A percentile compares a stretch with the other conserved stretches of the same genome.
These are phyloP conservation scores for Aristolochia fimbriata DNA, from an alignment of 164 flowering plant species.

Conservation along the genomic window DNA sequence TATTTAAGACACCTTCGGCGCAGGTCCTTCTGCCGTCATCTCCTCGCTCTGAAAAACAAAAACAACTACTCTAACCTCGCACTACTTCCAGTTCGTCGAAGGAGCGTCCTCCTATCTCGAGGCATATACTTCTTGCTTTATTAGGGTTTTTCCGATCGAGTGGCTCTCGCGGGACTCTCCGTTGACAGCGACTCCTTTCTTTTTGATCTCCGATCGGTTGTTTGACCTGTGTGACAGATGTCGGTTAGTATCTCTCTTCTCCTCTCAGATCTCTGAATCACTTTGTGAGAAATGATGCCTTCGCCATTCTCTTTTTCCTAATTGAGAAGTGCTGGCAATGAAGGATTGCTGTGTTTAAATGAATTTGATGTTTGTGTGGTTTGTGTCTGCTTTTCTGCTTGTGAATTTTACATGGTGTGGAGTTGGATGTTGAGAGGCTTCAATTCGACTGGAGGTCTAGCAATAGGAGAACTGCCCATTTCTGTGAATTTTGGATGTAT, in stretches of 20 bases:
- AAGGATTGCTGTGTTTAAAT: background rate
- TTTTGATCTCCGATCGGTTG: background rate
- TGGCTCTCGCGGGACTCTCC: background rate
- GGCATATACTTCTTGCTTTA: background rate
- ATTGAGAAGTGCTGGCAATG: background rate
- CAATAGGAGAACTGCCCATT: no score
- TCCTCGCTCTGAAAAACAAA: no score
- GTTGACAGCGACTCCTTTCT: background rate
- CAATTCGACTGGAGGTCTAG: no score
- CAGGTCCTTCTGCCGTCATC: no score
- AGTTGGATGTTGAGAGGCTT: no score
- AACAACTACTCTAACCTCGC: no score
- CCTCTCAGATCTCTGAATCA: background rate
- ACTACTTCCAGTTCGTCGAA: no score
- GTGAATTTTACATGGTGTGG: no score
- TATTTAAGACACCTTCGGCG: no score
- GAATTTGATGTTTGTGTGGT: no score
- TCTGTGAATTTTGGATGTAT: no score
- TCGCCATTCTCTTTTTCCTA: background rate
- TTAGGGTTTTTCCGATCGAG: background rate
- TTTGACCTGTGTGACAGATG: background rate
- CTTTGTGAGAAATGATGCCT: background rate
- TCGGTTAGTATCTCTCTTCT: background rate
- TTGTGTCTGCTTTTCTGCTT: no score
- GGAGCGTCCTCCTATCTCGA: background rate